These are phyloP conservation scores for Guadua angustifolia DNA, from an alignment of 176 grass and related monocot genomes.

Conservation along the genomic window DNA sequence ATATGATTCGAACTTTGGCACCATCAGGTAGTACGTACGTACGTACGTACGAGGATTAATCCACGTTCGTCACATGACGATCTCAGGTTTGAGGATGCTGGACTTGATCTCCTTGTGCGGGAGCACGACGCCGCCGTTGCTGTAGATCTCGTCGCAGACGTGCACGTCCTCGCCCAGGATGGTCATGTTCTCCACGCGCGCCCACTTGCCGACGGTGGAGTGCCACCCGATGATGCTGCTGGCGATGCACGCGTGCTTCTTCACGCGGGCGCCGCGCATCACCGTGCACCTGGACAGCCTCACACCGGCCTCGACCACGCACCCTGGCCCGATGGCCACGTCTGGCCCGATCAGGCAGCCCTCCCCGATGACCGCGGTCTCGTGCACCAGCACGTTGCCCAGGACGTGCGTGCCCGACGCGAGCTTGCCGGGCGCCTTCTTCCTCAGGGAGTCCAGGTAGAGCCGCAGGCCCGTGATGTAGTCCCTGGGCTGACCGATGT, in stretches of 20 bases:
- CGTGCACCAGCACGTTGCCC: conserved; percentile 84
- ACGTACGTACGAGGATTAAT: background rate
- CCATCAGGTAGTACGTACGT: background rate
- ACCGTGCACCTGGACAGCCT: conserved; percentile 81
- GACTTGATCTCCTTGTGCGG: conserved; percentile 97
- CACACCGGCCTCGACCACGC: conserved; percentile 81
- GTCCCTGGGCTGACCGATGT: conserved; percentile 87
- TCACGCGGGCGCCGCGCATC: conserved; percentile 77
- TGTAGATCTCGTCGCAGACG: conserved; percentile 90
- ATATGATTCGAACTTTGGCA: background rate
- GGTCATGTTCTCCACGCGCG: conserved; percentile 93
- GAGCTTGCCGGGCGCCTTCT: conserved; percentile 57
- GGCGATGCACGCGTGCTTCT: conserved; percentile 88
- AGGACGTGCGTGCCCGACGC: conserved; percentile 65
- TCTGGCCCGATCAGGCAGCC: conserved; percentile 86
- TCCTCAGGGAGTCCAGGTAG: conserved; percentile 79
- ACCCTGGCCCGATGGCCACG: conserved; percentile 71
- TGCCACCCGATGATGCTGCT: conserved; percentile 89
- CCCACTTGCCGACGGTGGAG: conserved; percentile 85
- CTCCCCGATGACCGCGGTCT: conserved; percentile 69
- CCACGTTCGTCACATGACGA: conserved; percentile 67
- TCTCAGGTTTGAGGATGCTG: conserved; percentile 87
- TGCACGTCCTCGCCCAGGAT: conserved; percentile 90
- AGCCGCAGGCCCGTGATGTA: conserved; percentile 89
- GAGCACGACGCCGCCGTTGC: conserved; percentile 88